Percentiles rank a stretch among this genome's conserved stretches.
Evolutionary conservation across 179 eudicot genomes (phyloP).

Genomic region (Sideroxylon spinosum): DNA sequence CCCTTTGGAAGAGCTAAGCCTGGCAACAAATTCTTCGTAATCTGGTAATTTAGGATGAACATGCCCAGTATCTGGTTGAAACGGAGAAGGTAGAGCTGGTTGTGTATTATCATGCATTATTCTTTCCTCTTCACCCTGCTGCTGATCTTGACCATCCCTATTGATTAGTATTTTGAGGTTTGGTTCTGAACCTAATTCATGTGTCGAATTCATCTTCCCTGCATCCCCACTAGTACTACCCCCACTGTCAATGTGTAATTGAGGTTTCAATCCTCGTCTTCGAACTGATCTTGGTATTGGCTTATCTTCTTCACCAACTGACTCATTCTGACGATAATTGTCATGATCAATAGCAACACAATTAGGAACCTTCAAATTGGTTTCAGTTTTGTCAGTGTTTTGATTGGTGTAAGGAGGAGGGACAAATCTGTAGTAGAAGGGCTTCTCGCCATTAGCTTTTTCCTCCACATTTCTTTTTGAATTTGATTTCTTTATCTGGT

Average conservation of each 20-base stretch:
- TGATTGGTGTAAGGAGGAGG: too few relatives aligned
- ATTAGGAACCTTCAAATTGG: too few relatives aligned
- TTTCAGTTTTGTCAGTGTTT: too few relatives aligned
- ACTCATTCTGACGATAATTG: too few relatives aligned
- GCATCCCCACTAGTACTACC: conserved; percentile 16
- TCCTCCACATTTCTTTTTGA: conserved; percentile 12
- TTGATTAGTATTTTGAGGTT: background rate
- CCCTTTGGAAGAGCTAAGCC: conserved; percentile 41
- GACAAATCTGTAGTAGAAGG: background rate
- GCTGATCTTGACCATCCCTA: conserved; percentile 13
- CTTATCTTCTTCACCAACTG: conserved; percentile 23
- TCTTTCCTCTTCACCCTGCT: conserved; percentile 32
- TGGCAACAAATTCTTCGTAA: conserved; percentile 60
- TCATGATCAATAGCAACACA: too few relatives aligned
- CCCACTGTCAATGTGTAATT: conserved; percentile 13
- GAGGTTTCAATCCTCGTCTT: conserved; percentile 31
- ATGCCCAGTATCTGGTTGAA: conserved; percentile 29
- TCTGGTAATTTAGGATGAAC: conserved; percentile 62
- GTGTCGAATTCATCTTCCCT: conserved; percentile 8
- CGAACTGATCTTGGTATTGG: conserved; percentile 51
- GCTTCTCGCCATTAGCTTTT: conserved; percentile 9
- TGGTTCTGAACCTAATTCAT: too few relatives aligned
- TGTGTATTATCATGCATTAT: conserved; percentile 21
- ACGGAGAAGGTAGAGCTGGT: conserved; percentile 31
- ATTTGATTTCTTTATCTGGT: background rate